Evolutionary conservation across 495 filamentous ascomycete genomes (phyloP).

Genomic region (Aspergillus coremiiformis): DNA sequence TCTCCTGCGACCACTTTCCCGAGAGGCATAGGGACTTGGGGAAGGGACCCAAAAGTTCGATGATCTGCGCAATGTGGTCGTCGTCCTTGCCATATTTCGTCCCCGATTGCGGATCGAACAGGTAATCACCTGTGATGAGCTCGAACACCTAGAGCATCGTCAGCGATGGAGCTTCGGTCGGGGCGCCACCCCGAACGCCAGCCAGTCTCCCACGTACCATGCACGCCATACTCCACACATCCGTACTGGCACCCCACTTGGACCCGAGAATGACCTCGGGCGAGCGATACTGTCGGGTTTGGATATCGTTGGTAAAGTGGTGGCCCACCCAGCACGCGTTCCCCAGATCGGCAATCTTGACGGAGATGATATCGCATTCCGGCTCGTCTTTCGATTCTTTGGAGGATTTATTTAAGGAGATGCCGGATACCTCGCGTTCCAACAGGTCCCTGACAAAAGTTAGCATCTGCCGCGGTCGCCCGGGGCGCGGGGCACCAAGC

Average conservation of each 20-base stretch:
- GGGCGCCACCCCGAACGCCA: too few species aligned
- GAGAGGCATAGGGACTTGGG: constrained; percentile 83
- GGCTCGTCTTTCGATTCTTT: constrained; percentile 42
- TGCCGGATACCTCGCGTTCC: constrained; percentile 86
- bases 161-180: background rate
- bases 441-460: constrained; percentile 62
- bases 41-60: constrained; percentile 91
- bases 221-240: constrained; percentile 99
- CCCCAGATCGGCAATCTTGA: constrained; percentile 97
- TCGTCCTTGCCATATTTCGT: constrained; percentile 99
- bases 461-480: background rate
- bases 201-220: constrained; percentile 58
- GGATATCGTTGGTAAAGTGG: constrained; percentile 99
- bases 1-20: constrained; percentile 97
- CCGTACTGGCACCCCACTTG: constrained; percentile 97
- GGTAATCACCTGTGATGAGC: constrained; percentile 95
- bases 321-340: constrained; percentile 99
- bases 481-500: constrained; percentile 25
- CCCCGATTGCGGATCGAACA: constrained; percentile 97
- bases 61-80: constrained; percentile 98
- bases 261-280: constrained; percentile 94
- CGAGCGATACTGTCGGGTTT: constrained; percentile 94
- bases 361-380: constrained; percentile 73
- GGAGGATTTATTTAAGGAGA: constrained; percentile 75
- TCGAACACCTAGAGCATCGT: constrained; percentile 69